phyloP scores from a whole-genome alignment of 805 yeast species.

The Saturnispora silvae region DNA sequence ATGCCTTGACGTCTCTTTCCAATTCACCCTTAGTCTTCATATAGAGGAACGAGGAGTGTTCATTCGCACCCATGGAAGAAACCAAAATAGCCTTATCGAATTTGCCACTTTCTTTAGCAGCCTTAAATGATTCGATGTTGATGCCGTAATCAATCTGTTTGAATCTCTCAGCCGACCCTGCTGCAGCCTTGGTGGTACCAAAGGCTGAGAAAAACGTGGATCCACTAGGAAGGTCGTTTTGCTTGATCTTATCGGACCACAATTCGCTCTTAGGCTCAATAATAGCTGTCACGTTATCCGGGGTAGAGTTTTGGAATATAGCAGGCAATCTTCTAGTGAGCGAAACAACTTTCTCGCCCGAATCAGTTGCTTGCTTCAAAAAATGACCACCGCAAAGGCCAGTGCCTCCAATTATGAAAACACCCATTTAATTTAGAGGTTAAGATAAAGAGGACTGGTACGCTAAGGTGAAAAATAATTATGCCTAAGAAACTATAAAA shows the following conservation, averaged over 20 bases:
- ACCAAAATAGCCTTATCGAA: slow-evolving; percentile 58
- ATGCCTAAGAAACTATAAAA: too few relatives aligned
- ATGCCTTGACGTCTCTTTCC: slow-evolving; percentile 53
- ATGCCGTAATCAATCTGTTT: slow-evolving; percentile 64
- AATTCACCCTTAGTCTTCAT: slow-evolving; percentile 61
- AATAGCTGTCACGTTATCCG: slow-evolving; percentile 24
- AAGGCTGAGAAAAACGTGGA: slow-evolving; percentile 51
- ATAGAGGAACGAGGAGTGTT: slow-evolving; percentile 50
- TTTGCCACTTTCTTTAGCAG: slow-evolving; percentile 57
- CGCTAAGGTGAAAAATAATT: too few relatives aligned
- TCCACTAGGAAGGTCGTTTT: slow-evolving; percentile 23
- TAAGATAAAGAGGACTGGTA: too few relatives aligned
- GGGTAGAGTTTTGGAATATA: slow-evolving; percentile 5
- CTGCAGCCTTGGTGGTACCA: slow-evolving; percentile 66
- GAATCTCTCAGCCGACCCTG: slow-evolving; percentile 66
- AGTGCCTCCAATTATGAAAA: slow-evolving; percentile 56
- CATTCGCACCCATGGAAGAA: slow-evolving; percentile 54
- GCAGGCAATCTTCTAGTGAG: slow-evolving; percentile 38
- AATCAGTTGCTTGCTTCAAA: slow-evolving; percentile 30
- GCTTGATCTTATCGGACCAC: slow-evolving; percentile 37
- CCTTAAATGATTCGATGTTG: slow-evolving; percentile 57
- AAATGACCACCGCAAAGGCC: slow-evolving; percentile 64
- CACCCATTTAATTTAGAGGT: slow-evolving; percentile 9
- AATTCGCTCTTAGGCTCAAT: slow-evolving; percentile 35
- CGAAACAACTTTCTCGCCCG: slow-evolving; percentile 34